Percentiles rank a stretch among this genome's conserved stretches.
These are phyloP conservation scores for Saccharomycodes ludwigii DNA, from an alignment of 805 yeast species.

Conservation along the genomic window DNA sequence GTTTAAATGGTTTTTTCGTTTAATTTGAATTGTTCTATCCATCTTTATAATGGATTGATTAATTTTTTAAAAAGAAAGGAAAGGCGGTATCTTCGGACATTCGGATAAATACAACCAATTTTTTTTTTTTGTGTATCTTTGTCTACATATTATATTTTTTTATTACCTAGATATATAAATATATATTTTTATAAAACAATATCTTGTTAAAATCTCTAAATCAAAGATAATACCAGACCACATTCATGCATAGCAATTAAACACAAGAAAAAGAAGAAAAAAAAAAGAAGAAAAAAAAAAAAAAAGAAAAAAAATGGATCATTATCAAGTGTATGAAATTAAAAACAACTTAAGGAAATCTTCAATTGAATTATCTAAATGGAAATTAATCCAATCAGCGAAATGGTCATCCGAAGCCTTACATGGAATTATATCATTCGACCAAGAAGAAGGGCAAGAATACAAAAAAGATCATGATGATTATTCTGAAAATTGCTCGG, in stretches of 20 bases:
- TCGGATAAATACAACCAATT: too few relatives aligned
- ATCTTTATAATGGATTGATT: too few relatives aligned
- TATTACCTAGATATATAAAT: neutral
- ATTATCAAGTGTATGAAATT: conserved; percentile 10
- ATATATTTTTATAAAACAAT: neutral
- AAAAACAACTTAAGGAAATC: conserved; percentile 27
- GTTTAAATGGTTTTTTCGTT: too few relatives aligned
- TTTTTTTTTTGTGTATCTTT: too few relatives aligned
- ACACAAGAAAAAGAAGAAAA: too few relatives aligned
- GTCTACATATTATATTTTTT: too few relatives aligned
- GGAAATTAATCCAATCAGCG: conserved; percentile 57
- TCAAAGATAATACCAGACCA: neutral
- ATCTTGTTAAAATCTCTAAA: neutral
- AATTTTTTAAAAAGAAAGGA: too few relatives aligned
- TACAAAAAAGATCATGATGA: neutral
- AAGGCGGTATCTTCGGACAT: too few relatives aligned
- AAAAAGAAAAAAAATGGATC: conserved; percentile 3
- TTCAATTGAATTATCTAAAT: conserved; percentile 32
- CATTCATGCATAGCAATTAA: too few relatives aligned
- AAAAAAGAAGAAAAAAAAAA: neutral
- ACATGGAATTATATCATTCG: conserved; percentile 33
- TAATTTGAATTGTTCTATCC: too few relatives aligned
- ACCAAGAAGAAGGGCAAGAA: conserved; percentile 2
- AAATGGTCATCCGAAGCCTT: conserved; percentile 83
- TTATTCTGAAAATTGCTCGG: neutral